phyloP scores from a whole-genome alignment of 176 grass and related monocot genomes.

The Eremochloa ophiuroides region DNA sequence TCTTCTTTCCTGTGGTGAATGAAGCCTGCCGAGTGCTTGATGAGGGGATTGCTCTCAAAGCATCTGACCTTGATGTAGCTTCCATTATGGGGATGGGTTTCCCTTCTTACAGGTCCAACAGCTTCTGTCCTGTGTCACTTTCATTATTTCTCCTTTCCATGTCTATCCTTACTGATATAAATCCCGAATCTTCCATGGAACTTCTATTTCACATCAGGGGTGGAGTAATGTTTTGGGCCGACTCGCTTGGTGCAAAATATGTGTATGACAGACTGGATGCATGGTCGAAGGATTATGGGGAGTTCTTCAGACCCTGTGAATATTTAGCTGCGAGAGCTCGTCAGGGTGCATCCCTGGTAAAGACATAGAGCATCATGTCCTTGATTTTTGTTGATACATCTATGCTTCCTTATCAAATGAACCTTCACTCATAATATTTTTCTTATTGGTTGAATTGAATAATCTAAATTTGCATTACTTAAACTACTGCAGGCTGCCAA shows the following conservation, averaged over 20 bases:
- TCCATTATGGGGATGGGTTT: conserved; percentile 89
- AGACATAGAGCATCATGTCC: conserved; percentile 4
- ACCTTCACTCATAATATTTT: not conserved
- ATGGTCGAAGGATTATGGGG: conserved; percentile 54
- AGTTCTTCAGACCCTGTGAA: conserved; percentile 57
- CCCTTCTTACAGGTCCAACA: conserved; percentile 70
- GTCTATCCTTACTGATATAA: not conserved
- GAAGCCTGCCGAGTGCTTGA: conserved; percentile 84
- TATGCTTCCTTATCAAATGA: not conserved
- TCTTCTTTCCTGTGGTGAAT: conserved; percentile 85
- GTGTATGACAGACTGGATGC: conserved; percentile 36
- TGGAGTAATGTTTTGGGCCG: conserved; percentile 72
- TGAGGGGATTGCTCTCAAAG: conserved; percentile 73
- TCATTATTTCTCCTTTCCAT: not conserved
- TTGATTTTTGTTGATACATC: not conserved
- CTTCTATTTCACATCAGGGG: conserved; percentile 32
- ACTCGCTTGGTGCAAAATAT: conserved; percentile 45
- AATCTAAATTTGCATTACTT: conserved; percentile 20
- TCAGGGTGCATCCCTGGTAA: conserved; percentile 48
- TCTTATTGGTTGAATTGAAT: not conserved
- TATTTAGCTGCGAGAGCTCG: conserved; percentile 43
- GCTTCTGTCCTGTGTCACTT: not conserved
- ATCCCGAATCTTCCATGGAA: not conserved
- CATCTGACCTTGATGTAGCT: conserved; percentile 82
- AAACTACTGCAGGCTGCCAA: no score